Conservation (phyloP, 1,284 basidiomycete genomes). For the Ustilago cynodontis region DNA sequence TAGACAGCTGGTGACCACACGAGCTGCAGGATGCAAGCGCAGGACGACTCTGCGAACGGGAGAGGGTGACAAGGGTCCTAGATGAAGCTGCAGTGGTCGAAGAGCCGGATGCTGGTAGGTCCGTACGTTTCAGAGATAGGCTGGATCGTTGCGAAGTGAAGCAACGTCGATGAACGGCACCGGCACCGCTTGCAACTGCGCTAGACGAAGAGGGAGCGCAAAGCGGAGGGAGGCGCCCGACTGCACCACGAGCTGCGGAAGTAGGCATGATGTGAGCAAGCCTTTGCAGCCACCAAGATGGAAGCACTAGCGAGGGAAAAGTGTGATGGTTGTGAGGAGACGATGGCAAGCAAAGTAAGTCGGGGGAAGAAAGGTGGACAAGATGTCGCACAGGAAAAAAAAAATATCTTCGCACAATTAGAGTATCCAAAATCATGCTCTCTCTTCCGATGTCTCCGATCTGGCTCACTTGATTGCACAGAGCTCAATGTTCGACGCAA, state of each 20-base stretch:
- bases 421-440: not conserved
- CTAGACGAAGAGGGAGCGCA: conserved; percentile 27
- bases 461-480: not conserved
- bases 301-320: not conserved
- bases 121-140: conserved; percentile 4
- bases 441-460: not conserved
- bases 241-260: conserved; percentile 34
- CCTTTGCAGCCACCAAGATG: not conserved
- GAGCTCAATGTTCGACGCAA: not conserved
- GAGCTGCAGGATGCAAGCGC: conserved; percentile 21
- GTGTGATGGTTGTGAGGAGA: not conserved
- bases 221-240: conserved; percentile 27
- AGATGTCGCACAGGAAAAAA: not conserved
- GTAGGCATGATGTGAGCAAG: conserved; percentile 22
- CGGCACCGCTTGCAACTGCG: conserved; percentile 8
- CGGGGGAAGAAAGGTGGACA: not conserved
- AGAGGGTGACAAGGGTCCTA: conserved; percentile 38
- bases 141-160: conserved; percentile 14
- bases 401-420: not conserved
- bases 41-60: conserved; percentile 13
- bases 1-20: conserved; percentile 21
- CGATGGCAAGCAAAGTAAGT: not conserved
- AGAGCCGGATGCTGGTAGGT: conserved; percentile 7
- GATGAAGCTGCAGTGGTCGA: conserved; percentile 25
- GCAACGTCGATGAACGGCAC: conserved; percentile 15